Evolutionary conservation across 2,329 filamentous ascomycete species (phyloP), one percentile per base, ranked within the genome.

Genomic region (Cyphellophora europaea): DNA sequence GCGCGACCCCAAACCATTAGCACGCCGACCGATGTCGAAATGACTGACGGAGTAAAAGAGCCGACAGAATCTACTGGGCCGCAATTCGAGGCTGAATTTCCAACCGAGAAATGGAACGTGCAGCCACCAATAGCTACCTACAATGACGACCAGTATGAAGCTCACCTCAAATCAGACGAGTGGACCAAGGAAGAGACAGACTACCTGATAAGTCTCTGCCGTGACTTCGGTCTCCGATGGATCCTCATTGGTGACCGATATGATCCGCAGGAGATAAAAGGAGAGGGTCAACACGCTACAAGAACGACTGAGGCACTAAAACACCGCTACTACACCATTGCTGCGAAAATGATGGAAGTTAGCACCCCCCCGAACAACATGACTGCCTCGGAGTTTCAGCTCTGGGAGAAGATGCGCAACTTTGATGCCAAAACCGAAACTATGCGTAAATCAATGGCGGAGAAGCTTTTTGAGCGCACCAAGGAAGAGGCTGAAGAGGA

Each of bases 151-250:
- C 81, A 93, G 55, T 98, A 98, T 60, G 73, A 79, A 41, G 69
- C 76, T 38, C 75, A 82, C 42, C 61, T 98, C 33, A 72, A 77
- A 49, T 81, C 70, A 52, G 66, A 75, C 11, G 79, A 89, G 49
- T 98, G 91, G 91, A 80, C 82, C 11, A 85, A 82, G 52, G 81
- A 91, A 50, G 91, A 98, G 61, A 98, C 91, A 6, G 87, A 95
- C 54, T 95, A 95, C 53, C 62, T 98, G 43, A 72, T 96, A 54
- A 66, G 74, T 3, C 56, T 89, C 21, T 83, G 77, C 11, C 71
- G 71, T 38, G 81, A 88, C 30, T 94, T 79, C 53, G 86, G 93
- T 53, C 70, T 94, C 41, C 79, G 91, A 47, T 98, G 91, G 87
- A 73, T 89, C 3, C 58, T 96, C 11, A 84, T 98, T 41, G 85